These are phyloP conservation scores for Kalanchoe fedtschenkoi DNA, from an alignment of 164 flowering plant genomes.

Conservation along the genomic window DNA sequence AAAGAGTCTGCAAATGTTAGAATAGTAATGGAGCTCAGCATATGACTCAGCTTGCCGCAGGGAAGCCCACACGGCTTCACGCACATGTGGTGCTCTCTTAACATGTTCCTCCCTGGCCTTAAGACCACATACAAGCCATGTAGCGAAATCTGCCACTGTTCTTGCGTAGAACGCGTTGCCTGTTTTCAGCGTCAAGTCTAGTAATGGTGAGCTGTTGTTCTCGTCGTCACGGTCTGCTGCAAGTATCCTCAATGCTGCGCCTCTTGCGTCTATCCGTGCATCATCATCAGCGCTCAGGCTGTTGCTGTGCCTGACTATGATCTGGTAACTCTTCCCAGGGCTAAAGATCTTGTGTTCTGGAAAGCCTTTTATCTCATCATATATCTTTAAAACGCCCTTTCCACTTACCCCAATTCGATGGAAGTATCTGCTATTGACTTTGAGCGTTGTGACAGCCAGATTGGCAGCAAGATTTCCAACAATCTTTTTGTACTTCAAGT, in stretches of 20 bases:
- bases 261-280: slow-evolving; percentile 76
- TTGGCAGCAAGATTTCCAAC: slow-evolving; percentile 63
- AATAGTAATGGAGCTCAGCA: slow-evolving; percentile 58
- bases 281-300: slow-evolving; percentile 75
- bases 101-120: slow-evolving; percentile 64
- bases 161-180: slow-evolving; percentile 78
- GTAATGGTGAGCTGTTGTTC: slow-evolving; percentile 19
- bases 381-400: slow-evolving; percentile 46
- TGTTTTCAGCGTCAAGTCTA: slow-evolving; percentile 64
- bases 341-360: slow-evolving; percentile 49
- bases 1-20: slow-evolving; percentile 51
- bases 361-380: slow-evolving; percentile 39
- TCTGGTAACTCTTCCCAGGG: slow-evolving; percentile 43
- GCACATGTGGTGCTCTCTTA: slow-evolving; percentile 45
- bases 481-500: slow-evolving; percentile 45
- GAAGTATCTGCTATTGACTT: slow-evolving; percentile 64
- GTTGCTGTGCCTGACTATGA: slow-evolving; percentile 62
- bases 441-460: slow-evolving; percentile 58
- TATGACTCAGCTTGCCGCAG: slow-evolving; percentile 44
- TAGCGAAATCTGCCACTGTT: slow-evolving; percentile 53
- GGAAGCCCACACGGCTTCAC: slow-evolving; percentile 72
- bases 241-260: slow-evolving; percentile 56
- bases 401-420: slow-evolving; percentile 68
- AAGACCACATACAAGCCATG: slow-evolving; percentile 72
- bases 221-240: slow-evolving; percentile 14